Evolutionary conservation across 148 eudicot species (phyloP).

Genomic region (Pouteria glomerata): DNA sequence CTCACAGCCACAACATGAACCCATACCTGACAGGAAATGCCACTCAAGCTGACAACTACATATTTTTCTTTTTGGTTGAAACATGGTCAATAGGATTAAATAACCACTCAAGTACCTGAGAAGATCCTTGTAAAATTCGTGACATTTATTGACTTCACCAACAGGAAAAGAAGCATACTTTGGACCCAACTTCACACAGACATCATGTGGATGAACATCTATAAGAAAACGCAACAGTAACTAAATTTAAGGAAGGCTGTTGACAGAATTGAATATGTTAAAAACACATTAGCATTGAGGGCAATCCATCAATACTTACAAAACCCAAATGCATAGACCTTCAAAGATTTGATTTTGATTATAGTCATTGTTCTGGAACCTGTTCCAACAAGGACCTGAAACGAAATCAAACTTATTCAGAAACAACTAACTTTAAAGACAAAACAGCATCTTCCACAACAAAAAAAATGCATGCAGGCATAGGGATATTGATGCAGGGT

Average conservation of each 20-base stretch:
- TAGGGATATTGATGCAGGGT: not conserved
- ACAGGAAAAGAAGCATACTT: constrained; percentile 69
- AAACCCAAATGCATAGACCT: constrained; percentile 87
- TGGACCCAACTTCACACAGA: constrained; percentile 78
- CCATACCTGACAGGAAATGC: not conserved
- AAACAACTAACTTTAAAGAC: not conserved
- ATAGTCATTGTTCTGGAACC: constrained; percentile 79
- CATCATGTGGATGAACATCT: constrained; percentile 85
- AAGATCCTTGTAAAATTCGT: constrained; percentile 75
- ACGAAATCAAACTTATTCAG: constrained; percentile 11
- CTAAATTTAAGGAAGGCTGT: constrained; percentile 1
- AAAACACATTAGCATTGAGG: not conserved
- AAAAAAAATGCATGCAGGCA: not conserved
- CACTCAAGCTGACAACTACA: not conserved
- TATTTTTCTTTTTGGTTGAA: not conserved
- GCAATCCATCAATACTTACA: constrained; percentile 50
- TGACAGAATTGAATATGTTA: not conserved
- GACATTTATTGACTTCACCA: constrained; percentile 51
- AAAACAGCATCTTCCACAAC: constrained; percentile 1
- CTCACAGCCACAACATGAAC: constrained; percentile 1
- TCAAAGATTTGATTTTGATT: constrained; percentile 72
- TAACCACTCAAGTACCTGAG: constrained; percentile 50
- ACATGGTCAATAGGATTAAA: not conserved
- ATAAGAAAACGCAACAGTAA: constrained; percentile 6
- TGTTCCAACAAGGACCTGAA: constrained; percentile 91